Evolutionary conservation across 345 rosid species (phyloP), one percentile per base, ranked within the genome.

Genomic region (Syzygium aromaticum): DNA sequence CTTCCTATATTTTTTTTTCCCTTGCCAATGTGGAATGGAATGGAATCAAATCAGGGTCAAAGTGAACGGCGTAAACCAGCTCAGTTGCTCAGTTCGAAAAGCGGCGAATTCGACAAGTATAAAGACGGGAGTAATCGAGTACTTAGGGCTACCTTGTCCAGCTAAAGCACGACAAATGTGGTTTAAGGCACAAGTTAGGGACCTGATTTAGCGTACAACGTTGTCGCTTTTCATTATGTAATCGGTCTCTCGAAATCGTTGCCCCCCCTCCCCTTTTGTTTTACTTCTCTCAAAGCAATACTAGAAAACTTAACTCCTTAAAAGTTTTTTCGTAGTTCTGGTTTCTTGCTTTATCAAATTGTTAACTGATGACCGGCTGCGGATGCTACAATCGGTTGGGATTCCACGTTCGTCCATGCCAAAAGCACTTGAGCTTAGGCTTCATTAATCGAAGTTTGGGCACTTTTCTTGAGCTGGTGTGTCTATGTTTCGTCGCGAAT

Each of bases 121-220:
- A 73, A 73, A 73, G 82, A 73, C 82, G 40, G 46, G 46, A 40
- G 49, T 73, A 38, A 73, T 73, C 49, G 27, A 73, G 82, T 73
- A 5, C 19, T 43, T 10, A 13, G 82, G 19, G 82, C 82, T 73
- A 10, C 84, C 59, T 86, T 86, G 88, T 86, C 88, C 56, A 15
- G 54, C 88, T 86, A 86, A 86, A 86, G 88, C 85, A n/a, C 51
- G 87, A 86, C 87, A 86, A 30, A 51, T 43, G 61, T 51, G 40
- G 87, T 86, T 86, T 86, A 86, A 86, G 87, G 12, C 83, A 52
- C 84, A 86, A 86, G 87, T 67, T 86, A 51, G 84, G 84, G 87
- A 86, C 84, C 51, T 86, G 82, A 38, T 73, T 43, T 38, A 40
- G 27, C 82, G 7, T 73, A 9, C 82, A 38, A 9, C 82, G 46